These are phyloP conservation scores for Mortierella sp. DNA, from an alignment of 371 early-diverging fungal species.

Conservation along the genomic window DNA sequence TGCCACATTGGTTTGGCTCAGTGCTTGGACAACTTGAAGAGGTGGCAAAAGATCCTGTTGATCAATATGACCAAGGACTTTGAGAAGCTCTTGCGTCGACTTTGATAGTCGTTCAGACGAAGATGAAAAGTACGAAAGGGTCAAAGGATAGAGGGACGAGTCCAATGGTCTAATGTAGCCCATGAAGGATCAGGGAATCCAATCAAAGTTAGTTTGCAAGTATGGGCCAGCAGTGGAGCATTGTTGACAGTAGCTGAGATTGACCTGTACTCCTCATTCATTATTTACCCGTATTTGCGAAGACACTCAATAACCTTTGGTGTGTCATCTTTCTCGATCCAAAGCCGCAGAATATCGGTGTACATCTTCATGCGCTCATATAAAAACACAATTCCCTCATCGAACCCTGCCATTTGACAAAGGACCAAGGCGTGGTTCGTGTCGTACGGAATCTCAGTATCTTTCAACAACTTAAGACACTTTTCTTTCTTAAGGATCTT, in stretches of 20 bases:
- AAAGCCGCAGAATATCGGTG: slow-evolving; percentile 80
- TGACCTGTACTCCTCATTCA: neutral
- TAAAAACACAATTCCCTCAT: slow-evolving; percentile 85
- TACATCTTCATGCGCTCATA: slow-evolving; percentile 87
- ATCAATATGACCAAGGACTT: slow-evolving; percentile 86
- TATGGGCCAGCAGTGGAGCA: neutral
- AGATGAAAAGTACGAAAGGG: slow-evolving; percentile 85
- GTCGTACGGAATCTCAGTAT: slow-evolving; percentile 77
- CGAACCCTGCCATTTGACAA: slow-evolving; percentile 85
- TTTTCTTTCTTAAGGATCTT: slow-evolving; percentile 55
- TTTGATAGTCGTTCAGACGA: slow-evolving; percentile 58
- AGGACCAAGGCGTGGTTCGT: slow-evolving; percentile 91
- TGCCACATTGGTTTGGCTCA: slow-evolving; percentile 84
- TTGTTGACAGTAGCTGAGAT: neutral
- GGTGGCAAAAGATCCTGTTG: slow-evolving; percentile 87
- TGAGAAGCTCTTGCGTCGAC: slow-evolving; percentile 64
- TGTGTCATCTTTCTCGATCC: slow-evolving; percentile 84
- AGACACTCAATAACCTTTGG: slow-evolving; percentile 80
- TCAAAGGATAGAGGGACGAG: slow-evolving; percentile 83
- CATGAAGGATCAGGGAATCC: too few relatives aligned
- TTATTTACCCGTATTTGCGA: slow-evolving; percentile 80
- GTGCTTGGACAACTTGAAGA: slow-evolving; percentile 86
- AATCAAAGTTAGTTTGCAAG: neutral
- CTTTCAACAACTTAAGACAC: slow-evolving; percentile 63
- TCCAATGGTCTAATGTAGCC: slow-evolving; percentile 65